A percentile compares a stretch with the other conserved stretches of the same genome.
Evolutionary conservation across 225 moss, liverwort and hornwort genomes (phyloP).

Genomic region (Anthoceros angustus): DNA sequence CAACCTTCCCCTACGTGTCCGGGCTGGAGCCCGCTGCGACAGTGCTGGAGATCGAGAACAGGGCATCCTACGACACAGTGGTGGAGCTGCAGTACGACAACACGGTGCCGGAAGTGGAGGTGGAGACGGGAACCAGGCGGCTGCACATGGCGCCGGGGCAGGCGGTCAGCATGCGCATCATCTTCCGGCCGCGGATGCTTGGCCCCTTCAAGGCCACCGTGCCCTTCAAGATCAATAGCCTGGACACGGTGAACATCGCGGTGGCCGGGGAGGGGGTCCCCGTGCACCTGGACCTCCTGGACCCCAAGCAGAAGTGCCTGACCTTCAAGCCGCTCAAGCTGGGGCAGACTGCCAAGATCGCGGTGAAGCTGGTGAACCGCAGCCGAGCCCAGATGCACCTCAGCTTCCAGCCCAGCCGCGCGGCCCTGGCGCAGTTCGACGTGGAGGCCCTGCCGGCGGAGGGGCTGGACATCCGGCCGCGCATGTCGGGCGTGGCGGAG

Average conservation of each 20-base stretch:
- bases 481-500: slow-evolving; percentile 24
- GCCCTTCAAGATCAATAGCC: slow-evolving; percentile 55
- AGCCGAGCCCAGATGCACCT: slow-evolving; percentile 17
- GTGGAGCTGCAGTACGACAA: slow-evolving; percentile 60
- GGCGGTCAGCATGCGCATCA: slow-evolving; percentile 33
- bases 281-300: slow-evolving; percentile 60
- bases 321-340: slow-evolving; percentile 47
- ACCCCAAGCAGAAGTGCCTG: slow-evolving; percentile 51
- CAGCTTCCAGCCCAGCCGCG: slow-evolving; percentile 14
- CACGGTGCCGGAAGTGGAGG: slow-evolving; percentile 30
- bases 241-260: slow-evolving; percentile 44
- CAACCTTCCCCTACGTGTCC: slow-evolving; percentile 46
- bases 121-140: slow-evolving; percentile 47
- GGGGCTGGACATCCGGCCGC: slow-evolving; percentile 45
- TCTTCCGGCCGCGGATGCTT: slow-evolving; percentile 47
- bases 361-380: slow-evolving; percentile 23
- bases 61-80: slow-evolving; percentile 29
- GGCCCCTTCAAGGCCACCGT: slow-evolving; percentile 49
- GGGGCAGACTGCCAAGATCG: slow-evolving; percentile 35
- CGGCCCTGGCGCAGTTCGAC: slow-evolving; percentile 38
- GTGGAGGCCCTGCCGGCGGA: slow-evolving; percentile 59
- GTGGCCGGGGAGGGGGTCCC: slow-evolving; percentile 70
- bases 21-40: slow-evolving; percentile 51
- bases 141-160: slow-evolving; percentile 41
- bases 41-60: slow-evolving; percentile 48